Percentiles rank a stretch among this genome's conserved stretches.
These are phyloP conservation scores for Aspergillus intermedius DNA, from an alignment of 2,329 filamentous ascomycete genomes.

Conservation along the genomic window DNA sequence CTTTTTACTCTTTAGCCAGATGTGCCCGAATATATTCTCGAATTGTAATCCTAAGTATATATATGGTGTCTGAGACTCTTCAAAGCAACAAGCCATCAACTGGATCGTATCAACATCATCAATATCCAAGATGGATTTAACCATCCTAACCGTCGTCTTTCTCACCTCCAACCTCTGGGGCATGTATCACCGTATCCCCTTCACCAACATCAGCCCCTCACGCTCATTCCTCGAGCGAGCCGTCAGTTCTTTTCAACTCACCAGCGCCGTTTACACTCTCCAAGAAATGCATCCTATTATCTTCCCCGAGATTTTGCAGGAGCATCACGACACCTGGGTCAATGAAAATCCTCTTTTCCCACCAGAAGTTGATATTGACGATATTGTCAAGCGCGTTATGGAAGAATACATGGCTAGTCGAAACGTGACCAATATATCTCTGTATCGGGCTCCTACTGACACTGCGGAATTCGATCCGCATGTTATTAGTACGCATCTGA, in stretches of 20 bases:
- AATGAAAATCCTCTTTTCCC: not conserved
- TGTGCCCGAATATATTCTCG: no score
- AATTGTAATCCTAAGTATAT: no score
- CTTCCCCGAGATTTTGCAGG: not conserved
- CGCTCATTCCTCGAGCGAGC: conserved; percentile 12
- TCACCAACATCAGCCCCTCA: conserved; percentile 12
- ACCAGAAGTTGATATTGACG: not conserved
- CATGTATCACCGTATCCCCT: conserved; percentile 13
- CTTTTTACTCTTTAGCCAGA: no score
- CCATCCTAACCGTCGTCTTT: conserved; percentile 11
- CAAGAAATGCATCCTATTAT: not conserved
- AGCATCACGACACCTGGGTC: not conserved
- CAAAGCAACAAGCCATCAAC: no score
- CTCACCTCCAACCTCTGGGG: conserved; percentile 15
- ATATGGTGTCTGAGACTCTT: no score
- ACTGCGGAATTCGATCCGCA: not conserved
- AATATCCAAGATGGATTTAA: conserved; percentile 10
- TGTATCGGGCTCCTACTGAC: not conserved
- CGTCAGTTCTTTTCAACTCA: conserved; percentile 14
- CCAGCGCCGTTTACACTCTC: conserved; percentile 10
- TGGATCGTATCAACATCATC: no score
- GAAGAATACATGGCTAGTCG: not conserved
- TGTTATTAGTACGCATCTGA: no score
- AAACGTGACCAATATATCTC: not conserved
- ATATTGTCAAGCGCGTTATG: not conserved